These are phyloP conservation scores for Puccinellia tenuiflora DNA, from an alignment of 176 grass and related monocot genomes.

Conservation along the genomic window DNA sequence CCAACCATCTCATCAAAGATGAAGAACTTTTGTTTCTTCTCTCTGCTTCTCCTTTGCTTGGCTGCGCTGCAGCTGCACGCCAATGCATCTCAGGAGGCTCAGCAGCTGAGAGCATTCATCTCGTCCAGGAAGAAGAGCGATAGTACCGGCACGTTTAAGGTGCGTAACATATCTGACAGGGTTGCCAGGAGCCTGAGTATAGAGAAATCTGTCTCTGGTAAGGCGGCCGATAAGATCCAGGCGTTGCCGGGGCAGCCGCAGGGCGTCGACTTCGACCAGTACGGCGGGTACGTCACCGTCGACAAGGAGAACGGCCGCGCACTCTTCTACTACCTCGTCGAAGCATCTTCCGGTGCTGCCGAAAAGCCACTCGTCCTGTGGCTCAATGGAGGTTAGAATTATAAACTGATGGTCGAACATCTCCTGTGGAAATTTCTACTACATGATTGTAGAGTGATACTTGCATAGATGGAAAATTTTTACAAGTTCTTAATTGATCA, in stretches of 20 bases:
- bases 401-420: background rate
- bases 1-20: background rate
- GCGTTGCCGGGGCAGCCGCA: background rate
- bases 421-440: background rate
- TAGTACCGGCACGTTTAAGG: background rate
- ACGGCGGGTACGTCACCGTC: background rate
- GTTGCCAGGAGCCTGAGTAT: background rate
- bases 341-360: background rate
- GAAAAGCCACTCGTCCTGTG: conserved; percentile 51
- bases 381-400: conserved; percentile 53
- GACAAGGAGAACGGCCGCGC: background rate
- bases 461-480: background rate
- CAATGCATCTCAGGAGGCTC: conserved; percentile 18
- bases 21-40: background rate
- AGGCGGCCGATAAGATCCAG: background rate
- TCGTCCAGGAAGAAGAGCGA: conserved; percentile 4
- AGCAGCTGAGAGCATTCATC: conserved; percentile 8
- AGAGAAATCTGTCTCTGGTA: background rate
- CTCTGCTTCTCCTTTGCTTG: conserved; percentile 9
- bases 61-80: background rate
- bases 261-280: conserved; percentile 1
- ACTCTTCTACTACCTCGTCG: background rate
- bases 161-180: background rate
- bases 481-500: background rate
- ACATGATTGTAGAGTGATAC: background rate